Conservation (phyloP, 257 asterid genomes). For the Capsicum pubescens region DNA sequence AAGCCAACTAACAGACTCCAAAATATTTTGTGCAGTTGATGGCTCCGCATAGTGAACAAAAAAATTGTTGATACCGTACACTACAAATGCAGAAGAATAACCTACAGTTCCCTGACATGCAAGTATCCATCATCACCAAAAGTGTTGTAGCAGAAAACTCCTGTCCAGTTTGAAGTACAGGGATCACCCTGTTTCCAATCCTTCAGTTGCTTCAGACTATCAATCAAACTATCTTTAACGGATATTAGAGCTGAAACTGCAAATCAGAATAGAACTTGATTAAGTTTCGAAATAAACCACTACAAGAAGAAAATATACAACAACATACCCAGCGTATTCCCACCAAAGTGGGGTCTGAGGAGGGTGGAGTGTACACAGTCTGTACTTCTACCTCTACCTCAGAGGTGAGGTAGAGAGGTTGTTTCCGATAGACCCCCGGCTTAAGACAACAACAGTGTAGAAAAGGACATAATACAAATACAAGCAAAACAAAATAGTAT, state of each 20-base stretch:
- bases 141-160: constrained; percentile 42
- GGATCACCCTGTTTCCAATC: constrained; percentile 53
- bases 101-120: constrained; percentile 54
- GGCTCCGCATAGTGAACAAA: background rate
- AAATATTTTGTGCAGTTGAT: background rate
- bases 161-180: constrained; percentile 55
- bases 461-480: no score
- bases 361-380: no score
- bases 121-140: constrained; percentile 42
- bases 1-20: background rate
- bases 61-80: background rate
- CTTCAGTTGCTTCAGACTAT: constrained; percentile 38
- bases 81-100: constrained; percentile 29
- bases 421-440: no score
- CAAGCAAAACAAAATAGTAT: no score
- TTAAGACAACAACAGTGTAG: no score
- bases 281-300: constrained; percentile 12
- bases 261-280: background rate
- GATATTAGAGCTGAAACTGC: constrained; percentile 50
- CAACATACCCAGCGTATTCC: no score
- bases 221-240: constrained; percentile 38
- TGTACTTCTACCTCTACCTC: no score
- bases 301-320: background rate
- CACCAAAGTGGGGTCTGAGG: no score
- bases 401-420: no score